Percentiles rank a stretch among this genome's conserved stretches.
These are phyloP conservation scores for Trichoderma semiorbis DNA, from an alignment of 2,329 filamentous ascomycete species.

Conservation along the genomic window DNA sequence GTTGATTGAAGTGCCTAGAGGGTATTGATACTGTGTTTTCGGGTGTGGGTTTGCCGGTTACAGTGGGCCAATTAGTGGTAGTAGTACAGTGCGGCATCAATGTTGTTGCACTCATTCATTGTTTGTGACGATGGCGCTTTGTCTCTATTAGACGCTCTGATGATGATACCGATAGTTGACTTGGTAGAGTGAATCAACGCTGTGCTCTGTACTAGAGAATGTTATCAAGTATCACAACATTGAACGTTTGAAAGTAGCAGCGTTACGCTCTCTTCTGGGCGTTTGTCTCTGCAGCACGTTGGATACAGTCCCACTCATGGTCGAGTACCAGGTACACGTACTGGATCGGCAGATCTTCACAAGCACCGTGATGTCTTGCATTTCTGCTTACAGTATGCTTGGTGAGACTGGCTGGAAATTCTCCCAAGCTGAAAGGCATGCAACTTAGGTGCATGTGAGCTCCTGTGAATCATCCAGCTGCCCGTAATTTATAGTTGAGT, in stretches of 20 bases:
- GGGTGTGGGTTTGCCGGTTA: not conserved
- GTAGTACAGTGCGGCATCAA: not conserved
- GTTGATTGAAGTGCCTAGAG: slow-evolving; percentile 4
- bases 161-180: not conserved
- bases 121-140: not conserved
- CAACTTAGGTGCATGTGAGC: not conserved
- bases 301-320: not conserved
- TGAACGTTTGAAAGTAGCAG: not conserved
- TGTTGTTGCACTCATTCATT: not conserved
- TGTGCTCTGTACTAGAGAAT: not conserved
- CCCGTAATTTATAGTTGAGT: not conserved
- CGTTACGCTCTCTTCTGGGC: not conserved
- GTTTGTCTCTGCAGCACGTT: not conserved
- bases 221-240: not conserved
- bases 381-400: not conserved
- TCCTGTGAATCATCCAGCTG: not conserved
- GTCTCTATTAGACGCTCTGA: not conserved
- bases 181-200: not conserved
- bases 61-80: not conserved
- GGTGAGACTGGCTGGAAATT: not conserved
- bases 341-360: not conserved
- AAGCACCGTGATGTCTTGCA: not conserved
- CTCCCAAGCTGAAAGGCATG: not conserved
- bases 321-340: not conserved
- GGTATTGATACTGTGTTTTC: not conserved